phyloP scores from a whole-genome alignment of 352 stramenopile species.

The Elongisporangium undulatum region DNA sequence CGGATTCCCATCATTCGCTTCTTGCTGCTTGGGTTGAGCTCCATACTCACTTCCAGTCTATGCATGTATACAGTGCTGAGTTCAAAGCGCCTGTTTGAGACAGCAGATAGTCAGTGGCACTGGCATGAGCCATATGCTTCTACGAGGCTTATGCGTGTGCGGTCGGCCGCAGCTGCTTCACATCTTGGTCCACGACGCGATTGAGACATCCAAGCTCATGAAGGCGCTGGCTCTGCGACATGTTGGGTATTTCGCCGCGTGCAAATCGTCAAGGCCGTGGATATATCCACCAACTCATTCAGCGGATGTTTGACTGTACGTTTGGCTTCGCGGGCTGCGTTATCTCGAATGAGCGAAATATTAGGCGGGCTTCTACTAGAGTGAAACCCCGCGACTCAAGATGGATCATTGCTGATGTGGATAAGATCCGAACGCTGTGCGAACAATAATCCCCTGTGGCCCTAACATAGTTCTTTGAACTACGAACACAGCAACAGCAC shows the following conservation, averaged over 20 bases:
- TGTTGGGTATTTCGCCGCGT: background rate
- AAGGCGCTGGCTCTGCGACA: background rate
- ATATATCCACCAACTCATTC: background rate
- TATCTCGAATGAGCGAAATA: background rate
- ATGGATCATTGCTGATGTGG: no score
- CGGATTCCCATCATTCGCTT: background rate
- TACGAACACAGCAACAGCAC: no score
- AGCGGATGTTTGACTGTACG: background rate
- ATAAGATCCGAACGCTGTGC: no score
- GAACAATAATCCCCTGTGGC: no score
- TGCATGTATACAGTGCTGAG: background rate
- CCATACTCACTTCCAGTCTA: background rate
- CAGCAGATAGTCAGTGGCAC: background rate
- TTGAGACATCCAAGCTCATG: background rate
- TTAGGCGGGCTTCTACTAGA: background rate
- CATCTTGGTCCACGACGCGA: background rate
- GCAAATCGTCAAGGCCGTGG: background rate
- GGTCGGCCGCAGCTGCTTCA: background rate
- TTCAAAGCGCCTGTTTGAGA: background rate
- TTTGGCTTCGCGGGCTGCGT: background rate
- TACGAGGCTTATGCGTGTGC: background rate
- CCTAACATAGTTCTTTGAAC: no score
- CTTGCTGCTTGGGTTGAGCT: background rate
- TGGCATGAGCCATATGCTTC: background rate
- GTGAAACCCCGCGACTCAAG: no score